phyloP scores from a whole-genome alignment of 1,139 yeast species.

The Cylindricascospora bacillispora region DNA sequence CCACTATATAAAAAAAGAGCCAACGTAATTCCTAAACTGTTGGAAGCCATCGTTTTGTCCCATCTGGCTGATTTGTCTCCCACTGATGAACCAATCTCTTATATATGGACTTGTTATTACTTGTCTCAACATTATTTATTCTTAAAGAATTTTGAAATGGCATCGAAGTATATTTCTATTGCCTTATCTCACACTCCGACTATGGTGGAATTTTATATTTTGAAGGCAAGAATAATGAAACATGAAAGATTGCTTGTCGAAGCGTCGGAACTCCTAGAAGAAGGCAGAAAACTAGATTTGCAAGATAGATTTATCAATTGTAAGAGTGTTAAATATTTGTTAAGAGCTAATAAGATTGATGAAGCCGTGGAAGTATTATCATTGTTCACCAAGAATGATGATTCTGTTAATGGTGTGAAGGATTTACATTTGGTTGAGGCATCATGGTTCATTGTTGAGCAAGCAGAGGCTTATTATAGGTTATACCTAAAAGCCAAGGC shows the following conservation, averaged over 20 bases:
- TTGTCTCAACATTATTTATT: conserved; percentile 69
- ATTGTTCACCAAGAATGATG: conserved; percentile 74
- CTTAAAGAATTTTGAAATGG: conserved; percentile 38
- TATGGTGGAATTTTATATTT: conserved; percentile 65
- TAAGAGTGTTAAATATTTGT: conserved; percentile 69
- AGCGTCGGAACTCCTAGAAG: conserved; percentile 57
- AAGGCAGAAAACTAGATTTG: conserved; percentile 64
- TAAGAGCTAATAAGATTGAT: conserved; percentile 69
- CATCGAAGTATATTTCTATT: conserved; percentile 43
- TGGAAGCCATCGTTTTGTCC: conserved; percentile 43
- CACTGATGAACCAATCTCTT: conserved; percentile 36
- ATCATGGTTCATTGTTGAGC: conserved; percentile 77
- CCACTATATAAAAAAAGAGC: conserved; percentile 48
- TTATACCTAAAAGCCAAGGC: conserved; percentile 20
- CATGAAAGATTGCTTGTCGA: conserved; percentile 46
- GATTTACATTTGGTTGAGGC: conserved; percentile 87
- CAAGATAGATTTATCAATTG: conserved; percentile 90
- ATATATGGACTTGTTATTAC: conserved; percentile 70
- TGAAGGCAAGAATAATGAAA: conserved; percentile 71
- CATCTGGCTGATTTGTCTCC: conserved; percentile 28
- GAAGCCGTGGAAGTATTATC: conserved; percentile 67
- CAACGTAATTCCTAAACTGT: conserved; percentile 24
- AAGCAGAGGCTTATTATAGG: conserved; percentile 69
- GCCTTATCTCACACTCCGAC: conserved; percentile 74
- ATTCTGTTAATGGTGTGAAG: conserved; percentile 63